These are phyloP conservation scores for Chaetomiaceae sp. DNA, from an alignment of 2,329 filamentous ascomycete species.

Conservation along the genomic window DNA sequence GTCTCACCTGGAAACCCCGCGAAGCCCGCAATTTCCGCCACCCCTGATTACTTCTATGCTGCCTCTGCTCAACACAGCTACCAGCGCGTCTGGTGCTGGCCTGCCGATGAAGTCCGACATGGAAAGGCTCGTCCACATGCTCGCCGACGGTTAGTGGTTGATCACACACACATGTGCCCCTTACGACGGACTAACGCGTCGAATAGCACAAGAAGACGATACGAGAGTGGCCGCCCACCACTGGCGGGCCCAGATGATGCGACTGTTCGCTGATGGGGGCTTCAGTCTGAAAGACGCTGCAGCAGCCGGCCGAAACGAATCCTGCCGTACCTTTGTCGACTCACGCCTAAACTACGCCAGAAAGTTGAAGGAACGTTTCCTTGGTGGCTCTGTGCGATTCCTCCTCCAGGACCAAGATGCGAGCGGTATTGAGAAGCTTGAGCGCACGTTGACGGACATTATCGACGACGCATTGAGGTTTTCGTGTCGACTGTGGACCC, in stretches of 20 bases:
- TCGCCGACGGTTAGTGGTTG: constrained; percentile 10
- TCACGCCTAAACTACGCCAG: constrained; percentile 15
- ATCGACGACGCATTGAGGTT: constrained; percentile 16
- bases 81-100: constrained; percentile 2
- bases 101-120: constrained; percentile 7
- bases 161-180: too few relatives aligned
- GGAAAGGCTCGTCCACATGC: constrained; percentile 9
- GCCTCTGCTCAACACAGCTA: not conserved
- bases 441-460: constrained; percentile 7
- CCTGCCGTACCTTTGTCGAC: constrained; percentile 9
- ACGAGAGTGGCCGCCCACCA: not conserved
- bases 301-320: constrained; percentile 8
- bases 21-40: constrained; percentile 10
- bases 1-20: not conserved
- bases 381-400: constrained; percentile 11
- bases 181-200: not conserved
- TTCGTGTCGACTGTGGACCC: constrained; percentile 15
- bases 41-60: constrained; percentile 9
- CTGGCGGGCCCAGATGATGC: constrained; percentile 15
- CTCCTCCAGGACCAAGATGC: constrained; percentile 16
- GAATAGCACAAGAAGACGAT: constrained; percentile 9
- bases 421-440: constrained; percentile 15
- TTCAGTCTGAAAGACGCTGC: constrained; percentile 5
- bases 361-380: constrained; percentile 16
- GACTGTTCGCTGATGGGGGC: constrained; percentile 10